phyloP scores from a whole-genome alignment of 176 grass and related monocot genomes.

The Paspalum vaginatum region DNA sequence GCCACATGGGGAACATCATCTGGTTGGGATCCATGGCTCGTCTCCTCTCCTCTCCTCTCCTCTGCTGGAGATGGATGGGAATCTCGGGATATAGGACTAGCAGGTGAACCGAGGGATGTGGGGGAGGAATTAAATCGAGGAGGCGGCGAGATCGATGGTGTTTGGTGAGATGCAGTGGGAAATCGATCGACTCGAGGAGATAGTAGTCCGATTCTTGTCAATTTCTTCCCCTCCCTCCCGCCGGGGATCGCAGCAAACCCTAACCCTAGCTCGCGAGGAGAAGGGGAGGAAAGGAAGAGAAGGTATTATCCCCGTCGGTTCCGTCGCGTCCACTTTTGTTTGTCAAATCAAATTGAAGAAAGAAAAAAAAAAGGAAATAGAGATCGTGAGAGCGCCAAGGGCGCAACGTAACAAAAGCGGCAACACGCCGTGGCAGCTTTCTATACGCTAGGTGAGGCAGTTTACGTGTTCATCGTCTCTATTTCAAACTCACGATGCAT shows the following conservation, averaged over 20 bases:
- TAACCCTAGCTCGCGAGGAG: conserved; percentile 16
- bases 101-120: background rate
- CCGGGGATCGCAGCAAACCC: conserved; percentile 7
- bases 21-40: conserved; percentile 53
- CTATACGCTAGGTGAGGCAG: no score
- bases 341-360: no score
- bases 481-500: no score
- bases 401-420: no score
- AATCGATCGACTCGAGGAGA: background rate
- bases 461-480: no score
- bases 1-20: conserved; percentile 75
- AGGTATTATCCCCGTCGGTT: no score
- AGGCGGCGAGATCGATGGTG: conserved; percentile 1
- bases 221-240: background rate
- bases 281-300: background rate
- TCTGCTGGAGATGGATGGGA: background rate
- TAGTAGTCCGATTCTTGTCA: background rate
- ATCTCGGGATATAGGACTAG: background rate
- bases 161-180: background rate
- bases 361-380: no score
- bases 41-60: background rate
- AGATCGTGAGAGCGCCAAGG: no score
- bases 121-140: background rate
- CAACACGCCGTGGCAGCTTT: no score
- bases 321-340: no score